Percentiles rank a stretch among this genome's conserved stretches.
Conservation (phyloP, 202 grass and related monocot species). For the Carex arenaria region DNA sequence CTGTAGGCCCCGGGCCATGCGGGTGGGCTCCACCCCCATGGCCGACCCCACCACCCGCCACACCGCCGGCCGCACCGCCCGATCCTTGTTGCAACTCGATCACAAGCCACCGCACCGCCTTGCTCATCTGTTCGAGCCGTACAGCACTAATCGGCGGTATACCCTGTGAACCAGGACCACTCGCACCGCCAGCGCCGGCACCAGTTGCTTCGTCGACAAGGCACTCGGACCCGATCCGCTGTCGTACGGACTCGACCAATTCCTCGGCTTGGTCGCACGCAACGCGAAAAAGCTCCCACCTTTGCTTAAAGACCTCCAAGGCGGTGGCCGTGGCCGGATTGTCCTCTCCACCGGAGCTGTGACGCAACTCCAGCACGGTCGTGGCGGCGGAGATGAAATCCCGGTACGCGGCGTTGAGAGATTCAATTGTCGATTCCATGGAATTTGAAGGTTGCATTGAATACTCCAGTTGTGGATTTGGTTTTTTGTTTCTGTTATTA, state of each 20-base stretch:
- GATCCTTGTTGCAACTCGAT: constrained; percentile 91
- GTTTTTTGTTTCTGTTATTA: not conserved
- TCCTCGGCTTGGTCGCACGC: constrained; percentile 91
- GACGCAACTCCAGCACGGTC: constrained; percentile 48
- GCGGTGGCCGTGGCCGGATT: constrained; percentile 50
- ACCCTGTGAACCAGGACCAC: constrained; percentile 34
- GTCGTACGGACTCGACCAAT: constrained; percentile 87
- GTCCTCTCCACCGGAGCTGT: constrained; percentile 36
- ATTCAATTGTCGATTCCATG: constrained; percentile 71
- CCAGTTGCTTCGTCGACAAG: constrained; percentile 96
- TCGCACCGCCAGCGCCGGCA: constrained; percentile 8
- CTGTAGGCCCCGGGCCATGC: constrained; percentile 19
- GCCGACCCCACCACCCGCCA: constrained; percentile 19
- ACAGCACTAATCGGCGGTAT: constrained; percentile 92
- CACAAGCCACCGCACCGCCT: constrained; percentile 92
- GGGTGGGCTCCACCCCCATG: not conserved
- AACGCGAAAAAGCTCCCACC: constrained; percentile 92
- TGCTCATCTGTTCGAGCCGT: constrained; percentile 99
- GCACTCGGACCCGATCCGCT: constrained; percentile 96
- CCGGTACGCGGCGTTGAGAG: constrained; percentile 65
- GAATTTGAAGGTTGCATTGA: not conserved
- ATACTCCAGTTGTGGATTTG: not conserved
- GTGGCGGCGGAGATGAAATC: constrained; percentile 66
- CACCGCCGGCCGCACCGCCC: constrained; percentile 19
- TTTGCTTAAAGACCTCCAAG: constrained; percentile 83